Evolutionary conservation across 148 eudicot species (phyloP), one percentile per base, ranked within the genome.

Genomic region (Limonium bicolor): DNA sequence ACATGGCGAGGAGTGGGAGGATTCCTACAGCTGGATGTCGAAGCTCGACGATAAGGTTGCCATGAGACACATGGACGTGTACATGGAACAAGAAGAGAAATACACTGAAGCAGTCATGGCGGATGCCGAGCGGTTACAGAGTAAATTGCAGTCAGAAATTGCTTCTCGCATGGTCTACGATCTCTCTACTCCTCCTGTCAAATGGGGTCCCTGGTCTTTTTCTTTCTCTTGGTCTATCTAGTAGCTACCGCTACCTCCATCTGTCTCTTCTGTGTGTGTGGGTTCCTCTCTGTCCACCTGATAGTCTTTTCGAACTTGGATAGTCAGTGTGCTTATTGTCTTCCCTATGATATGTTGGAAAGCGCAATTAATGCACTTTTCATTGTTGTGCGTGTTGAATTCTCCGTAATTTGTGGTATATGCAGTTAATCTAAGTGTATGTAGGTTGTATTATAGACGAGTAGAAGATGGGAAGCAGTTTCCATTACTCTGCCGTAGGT

Each of bases 51-150:
- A 87, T 54, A 82, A 69, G 40, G 96, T 87, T 1, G 80, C 94
- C 1, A 87, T 87, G 96, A 67, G 96, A 4, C 94, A 87, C 63
- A 87, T 87, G 96, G 94, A 82, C 41, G 70, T 87, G 5, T 78
- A 69, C 57, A 78, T 82, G 88, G 94, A 87, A 45, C 94, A 82
- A 49, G 96, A 87, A 56, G 94, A 87, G 70, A 87, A 87, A 65
- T 87, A 88, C 65, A 80, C 77, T 2, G 96, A 88, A 31, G 94
- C 96, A 31, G 77, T 88, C 33, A 62, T 88, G 76, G 56, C 64
- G 8, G 86, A 65, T 23, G 72, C 92, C 10, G 59, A 64, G 7
- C 61, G 74, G 3, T 45, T 79, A 30, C 83, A 74, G 56, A 65
- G 71, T 35, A 83, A 77, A 56, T 73, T 88, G 49, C 92, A 74